Conservation (phyloP, 257 asterid genomes). For the Nicotiana benthamiana region DNA sequence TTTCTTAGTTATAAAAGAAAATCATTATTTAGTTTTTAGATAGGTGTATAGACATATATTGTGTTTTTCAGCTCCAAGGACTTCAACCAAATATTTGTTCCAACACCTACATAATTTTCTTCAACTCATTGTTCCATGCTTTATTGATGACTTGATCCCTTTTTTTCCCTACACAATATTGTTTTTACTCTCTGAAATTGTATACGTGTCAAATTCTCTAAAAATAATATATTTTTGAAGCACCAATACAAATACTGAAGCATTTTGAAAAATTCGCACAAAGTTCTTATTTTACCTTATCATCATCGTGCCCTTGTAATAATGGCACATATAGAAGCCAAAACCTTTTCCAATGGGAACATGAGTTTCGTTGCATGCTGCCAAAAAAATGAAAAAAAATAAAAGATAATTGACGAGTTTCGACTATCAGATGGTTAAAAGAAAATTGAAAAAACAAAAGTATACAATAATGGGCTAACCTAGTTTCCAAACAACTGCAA, state of each 20-base stretch:
- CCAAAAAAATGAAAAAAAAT: neutral
- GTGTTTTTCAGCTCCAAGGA: neutral
- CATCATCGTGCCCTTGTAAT: constrained; percentile 50
- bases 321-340: constrained; percentile 55
- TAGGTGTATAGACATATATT: neutral
- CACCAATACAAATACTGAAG: too few relatives aligned
- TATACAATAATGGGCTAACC: constrained; percentile 20
- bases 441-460: neutral
- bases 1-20: neutral
- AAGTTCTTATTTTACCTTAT: constrained; percentile 31
- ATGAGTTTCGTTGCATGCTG: constrained; percentile 46
- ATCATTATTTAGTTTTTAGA: neutral
- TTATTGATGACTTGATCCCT: too few relatives aligned
- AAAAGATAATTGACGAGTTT: neutral
- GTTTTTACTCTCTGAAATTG: too few relatives aligned
- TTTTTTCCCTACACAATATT: too few relatives aligned
- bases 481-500: constrained; percentile 60
- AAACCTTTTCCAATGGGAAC: constrained; percentile 58
- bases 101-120: neutral
- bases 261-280: too few relatives aligned
- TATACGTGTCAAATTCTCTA: too few relatives aligned
- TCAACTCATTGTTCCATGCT: neutral
- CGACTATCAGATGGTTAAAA: neutral
- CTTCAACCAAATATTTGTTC: neutral
- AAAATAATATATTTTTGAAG: too few relatives aligned